A percentile compares a stretch with the other conserved stretches of the same genome.
phyloP scores from a whole-genome alignment of 2,329 filamentous ascomycete species.

The Colletotrichum limetticola region DNA sequence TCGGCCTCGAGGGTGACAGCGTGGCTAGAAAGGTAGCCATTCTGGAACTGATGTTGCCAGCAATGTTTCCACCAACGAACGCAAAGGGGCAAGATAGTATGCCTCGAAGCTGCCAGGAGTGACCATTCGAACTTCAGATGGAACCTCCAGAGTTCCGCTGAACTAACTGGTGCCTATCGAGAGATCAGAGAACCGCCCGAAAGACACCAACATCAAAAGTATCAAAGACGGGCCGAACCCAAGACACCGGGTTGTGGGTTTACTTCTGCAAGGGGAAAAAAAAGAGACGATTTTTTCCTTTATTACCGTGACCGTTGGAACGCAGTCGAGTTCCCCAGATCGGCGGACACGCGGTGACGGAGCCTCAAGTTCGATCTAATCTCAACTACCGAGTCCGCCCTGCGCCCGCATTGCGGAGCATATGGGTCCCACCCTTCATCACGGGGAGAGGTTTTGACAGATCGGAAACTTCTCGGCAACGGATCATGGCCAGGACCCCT shows the following conservation, averaged over 20 bases:
- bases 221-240: background rate
- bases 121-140: background rate
- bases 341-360: background rate
- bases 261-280: no score
- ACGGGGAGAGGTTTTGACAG: background rate
- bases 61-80: background rate
- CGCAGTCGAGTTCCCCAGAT: background rate
- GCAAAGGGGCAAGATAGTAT: background rate
- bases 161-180: background rate
- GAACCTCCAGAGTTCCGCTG: background rate
- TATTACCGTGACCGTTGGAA: background rate
- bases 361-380: background rate
- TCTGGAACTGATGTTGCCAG: background rate
- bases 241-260: background rate
- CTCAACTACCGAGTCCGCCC: background rate
- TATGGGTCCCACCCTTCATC: background rate
- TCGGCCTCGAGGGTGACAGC: background rate
- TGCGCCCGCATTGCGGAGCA: background rate
- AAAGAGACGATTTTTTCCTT: background rate
- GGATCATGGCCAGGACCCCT: no score
- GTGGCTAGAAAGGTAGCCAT: no score
- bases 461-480: slow-evolving; percentile 7
- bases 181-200: background rate
- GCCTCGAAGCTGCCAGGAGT: background rate
- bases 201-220: background rate